Conservation (phyloP, 75 land plant genomes). For the Pinus taeda region DNA sequence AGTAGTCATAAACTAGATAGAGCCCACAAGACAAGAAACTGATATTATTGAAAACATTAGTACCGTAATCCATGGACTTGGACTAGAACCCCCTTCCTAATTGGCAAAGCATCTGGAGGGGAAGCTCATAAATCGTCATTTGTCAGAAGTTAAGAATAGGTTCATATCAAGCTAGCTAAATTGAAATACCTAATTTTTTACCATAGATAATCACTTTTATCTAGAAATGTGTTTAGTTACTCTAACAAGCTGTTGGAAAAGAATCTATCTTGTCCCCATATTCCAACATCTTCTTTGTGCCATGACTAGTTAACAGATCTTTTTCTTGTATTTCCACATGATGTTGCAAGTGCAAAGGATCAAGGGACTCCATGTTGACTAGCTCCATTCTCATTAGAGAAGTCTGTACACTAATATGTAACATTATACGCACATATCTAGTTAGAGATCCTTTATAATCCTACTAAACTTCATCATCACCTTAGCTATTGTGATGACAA, state of each 20-base stretch:
- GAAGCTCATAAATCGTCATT: too few relatives aligned
- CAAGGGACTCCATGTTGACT: background rate
- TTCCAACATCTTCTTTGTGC: slow-evolving; percentile 25
- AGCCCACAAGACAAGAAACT: too few relatives aligned
- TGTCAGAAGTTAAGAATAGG: background rate
- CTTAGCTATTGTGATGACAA: background rate
- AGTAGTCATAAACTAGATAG: too few relatives aligned
- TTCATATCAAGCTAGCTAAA: background rate
- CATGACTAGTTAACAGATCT: slow-evolving; percentile 10
- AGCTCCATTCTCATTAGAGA: slow-evolving; percentile 10
- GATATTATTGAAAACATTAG: too few relatives aligned
- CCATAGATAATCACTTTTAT: slow-evolving; percentile 84
- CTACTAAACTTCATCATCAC: background rate
- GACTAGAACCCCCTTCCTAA: too few relatives aligned
- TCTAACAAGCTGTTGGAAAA: slow-evolving; percentile 41
- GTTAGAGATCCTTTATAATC: background rate
- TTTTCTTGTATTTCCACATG: background rate
- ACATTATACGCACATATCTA: background rate
- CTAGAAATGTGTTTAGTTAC: slow-evolving; percentile 53
- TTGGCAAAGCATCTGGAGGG: too few relatives aligned
- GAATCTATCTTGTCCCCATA: slow-evolving; percentile 10
- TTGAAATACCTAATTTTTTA: slow-evolving; percentile 67
- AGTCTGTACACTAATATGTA: slow-evolving; percentile 25
- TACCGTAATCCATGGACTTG: too few relatives aligned
- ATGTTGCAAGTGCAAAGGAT: background rate